Percentiles rank a stretch among this genome's conserved stretches.
Conservation (phyloP, 2,329 filamentous ascomycete species). For the Alternaria incomplexa region DNA sequence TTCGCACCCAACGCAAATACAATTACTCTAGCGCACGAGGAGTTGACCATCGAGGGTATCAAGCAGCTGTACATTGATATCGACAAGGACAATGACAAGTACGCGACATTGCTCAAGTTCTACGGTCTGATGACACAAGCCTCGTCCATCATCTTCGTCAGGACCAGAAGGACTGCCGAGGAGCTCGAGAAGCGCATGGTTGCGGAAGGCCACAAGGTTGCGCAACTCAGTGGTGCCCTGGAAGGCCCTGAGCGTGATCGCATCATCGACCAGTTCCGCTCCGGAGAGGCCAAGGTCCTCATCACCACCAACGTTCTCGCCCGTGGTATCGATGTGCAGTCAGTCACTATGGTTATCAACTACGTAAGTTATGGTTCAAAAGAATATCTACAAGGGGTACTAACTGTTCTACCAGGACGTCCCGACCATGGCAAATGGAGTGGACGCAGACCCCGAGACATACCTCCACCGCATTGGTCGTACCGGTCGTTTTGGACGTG, state of each 20-base stretch:
- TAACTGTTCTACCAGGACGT: constrained; percentile 50
- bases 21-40: constrained; percentile 85
- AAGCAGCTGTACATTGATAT: constrained; percentile 98
- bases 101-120: constrained; percentile 84
- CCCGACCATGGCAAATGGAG: constrained; percentile 63
- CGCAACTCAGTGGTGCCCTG: constrained; percentile 84
- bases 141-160: constrained; percentile 97
- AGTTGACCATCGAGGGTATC: constrained; percentile 95
- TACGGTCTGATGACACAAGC: constrained; percentile 97
- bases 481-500: constrained; percentile 94
- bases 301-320: constrained; percentile 97
- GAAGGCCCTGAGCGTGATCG: constrained; percentile 83
- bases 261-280: constrained; percentile 85
- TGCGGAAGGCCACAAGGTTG: constrained; percentile 88
- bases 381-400: neutral
- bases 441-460: constrained; percentile 82
- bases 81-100: constrained; percentile 80
- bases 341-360: constrained; percentile 98
- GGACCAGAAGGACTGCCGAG: constrained; percentile 83
- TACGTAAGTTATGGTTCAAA: constrained; percentile 62
- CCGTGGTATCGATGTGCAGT: constrained; percentile 90
- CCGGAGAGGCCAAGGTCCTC: constrained; percentile 87
- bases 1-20: constrained; percentile 88
- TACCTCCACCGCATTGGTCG: constrained; percentile 98
- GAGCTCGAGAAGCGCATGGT: constrained; percentile 88